Conservation (phyloP, 2,329 filamentous ascomycete genomes). For the Ophiostoma fasciatum region DNA sequence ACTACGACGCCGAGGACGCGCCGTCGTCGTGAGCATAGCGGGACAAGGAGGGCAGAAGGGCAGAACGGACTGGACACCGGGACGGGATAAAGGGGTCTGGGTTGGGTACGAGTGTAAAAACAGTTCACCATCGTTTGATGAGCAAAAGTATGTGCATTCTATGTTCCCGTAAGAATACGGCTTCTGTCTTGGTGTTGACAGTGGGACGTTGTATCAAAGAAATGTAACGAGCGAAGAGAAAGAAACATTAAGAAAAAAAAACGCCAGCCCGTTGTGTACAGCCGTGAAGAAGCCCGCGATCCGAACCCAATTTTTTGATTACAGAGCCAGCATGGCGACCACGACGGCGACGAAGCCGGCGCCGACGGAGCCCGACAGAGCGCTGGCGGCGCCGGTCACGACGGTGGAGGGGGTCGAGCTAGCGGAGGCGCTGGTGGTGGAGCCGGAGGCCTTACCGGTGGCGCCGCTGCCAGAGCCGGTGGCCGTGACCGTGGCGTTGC, state of each 20-base stretch:
- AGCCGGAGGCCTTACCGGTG: slow-evolving; percentile 14
- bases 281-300: no score
- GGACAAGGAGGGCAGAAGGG: no score
- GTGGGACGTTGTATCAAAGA: no score
- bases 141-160: background rate
- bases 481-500: slow-evolving; percentile 4
- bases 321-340: slow-evolving; percentile 19
- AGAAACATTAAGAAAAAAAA: background rate
- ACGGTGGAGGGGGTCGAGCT: slow-evolving; percentile 16
- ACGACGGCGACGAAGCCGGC: slow-evolving; percentile 18
- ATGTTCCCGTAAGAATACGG: no score
- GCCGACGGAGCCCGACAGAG: slow-evolving; percentile 15
- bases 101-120: no score
- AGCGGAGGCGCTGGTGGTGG: slow-evolving; percentile 12
- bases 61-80: no score
- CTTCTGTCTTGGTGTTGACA: no score
- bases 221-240: background rate
- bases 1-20: slow-evolving; percentile 12
- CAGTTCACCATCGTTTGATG: no score
- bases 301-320: slow-evolving; percentile 11
- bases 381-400: slow-evolving; percentile 12
- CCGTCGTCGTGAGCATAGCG: slow-evolving; percentile 10
- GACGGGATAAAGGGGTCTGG: no score
- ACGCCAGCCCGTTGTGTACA: no score
- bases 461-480: slow-evolving; percentile 14